Conservation (phyloP, 2,329 filamentous ascomycete genomes). For the Calonectria pauciramosa region DNA sequence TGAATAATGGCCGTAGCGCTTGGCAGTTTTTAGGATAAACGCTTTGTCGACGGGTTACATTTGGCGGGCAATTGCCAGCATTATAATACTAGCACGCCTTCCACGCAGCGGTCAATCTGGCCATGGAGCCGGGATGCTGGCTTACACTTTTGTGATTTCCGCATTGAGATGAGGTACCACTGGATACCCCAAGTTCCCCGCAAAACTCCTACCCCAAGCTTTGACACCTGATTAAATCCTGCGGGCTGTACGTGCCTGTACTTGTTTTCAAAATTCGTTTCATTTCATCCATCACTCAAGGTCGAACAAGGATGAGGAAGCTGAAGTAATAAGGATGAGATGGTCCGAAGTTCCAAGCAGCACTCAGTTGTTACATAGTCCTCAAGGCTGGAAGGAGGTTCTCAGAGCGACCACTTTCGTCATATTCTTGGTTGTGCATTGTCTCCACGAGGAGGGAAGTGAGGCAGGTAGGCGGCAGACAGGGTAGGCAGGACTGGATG, state of each 20-base stretch:
- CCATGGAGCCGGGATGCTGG: neutral
- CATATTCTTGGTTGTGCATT: neutral
- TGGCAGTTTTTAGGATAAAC: neutral
- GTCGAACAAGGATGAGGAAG: too few relatives aligned
- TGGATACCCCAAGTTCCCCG: conserved; percentile 23
- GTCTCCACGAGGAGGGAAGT: neutral
- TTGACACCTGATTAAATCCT: neutral
- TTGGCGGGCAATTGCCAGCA: neutral
- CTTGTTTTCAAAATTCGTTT: neutral
- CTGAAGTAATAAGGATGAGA: neutral
- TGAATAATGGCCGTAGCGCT: conserved; percentile 4
- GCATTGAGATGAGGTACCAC: neutral
- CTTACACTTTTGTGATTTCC: neutral
- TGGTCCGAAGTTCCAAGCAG: neutral
- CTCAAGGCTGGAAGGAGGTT: neutral
- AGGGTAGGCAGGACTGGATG: neutral
- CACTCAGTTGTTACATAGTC: neutral
- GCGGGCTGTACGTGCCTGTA: neutral
- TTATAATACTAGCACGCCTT: neutral
- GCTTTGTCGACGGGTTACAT: neutral
- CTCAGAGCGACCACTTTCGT: neutral
- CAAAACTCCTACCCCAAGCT: conserved; percentile 10
- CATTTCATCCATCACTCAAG: neutral
- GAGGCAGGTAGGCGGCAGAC: neutral
- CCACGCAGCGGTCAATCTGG: neutral